These are phyloP conservation scores for Nepenthes gracilis DNA, from an alignment of 148 eudicot species.

Conservation along the genomic window DNA sequence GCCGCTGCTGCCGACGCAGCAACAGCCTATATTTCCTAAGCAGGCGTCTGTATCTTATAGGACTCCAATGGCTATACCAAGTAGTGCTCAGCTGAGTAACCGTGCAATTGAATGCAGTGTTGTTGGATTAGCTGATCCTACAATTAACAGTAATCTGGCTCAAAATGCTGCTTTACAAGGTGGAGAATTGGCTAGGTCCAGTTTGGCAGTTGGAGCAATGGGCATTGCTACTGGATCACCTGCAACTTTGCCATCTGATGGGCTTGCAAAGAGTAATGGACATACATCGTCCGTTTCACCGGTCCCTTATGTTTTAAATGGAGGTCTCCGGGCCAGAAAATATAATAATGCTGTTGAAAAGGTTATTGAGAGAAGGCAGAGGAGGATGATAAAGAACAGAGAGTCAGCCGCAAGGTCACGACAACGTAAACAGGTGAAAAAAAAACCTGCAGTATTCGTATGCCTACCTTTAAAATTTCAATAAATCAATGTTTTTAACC, in stretches of 20 bases:
- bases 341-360: conserved; percentile 50
- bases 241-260: conserved; percentile 57
- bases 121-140: conserved; percentile 34
- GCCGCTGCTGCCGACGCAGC: too few species aligned
- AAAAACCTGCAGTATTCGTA: too few species aligned
- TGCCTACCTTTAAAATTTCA: too few species aligned
- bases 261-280: conserved; percentile 69
- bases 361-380: conserved; percentile 88
- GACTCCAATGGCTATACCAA: conserved; percentile 34
- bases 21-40: conserved; percentile 40
- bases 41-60: conserved; percentile 45
- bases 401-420: conserved; percentile 97
- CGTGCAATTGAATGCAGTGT: conserved; percentile 45
- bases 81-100: conserved; percentile 33
- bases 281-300: conserved; percentile 75
- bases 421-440: conserved; percentile 84
- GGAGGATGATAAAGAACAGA: conserved; percentile 87
- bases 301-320: conserved; percentile 47
- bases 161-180: conserved; percentile 30
- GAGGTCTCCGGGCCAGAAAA: conserved; percentile 58
- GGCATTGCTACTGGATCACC: conserved; percentile 63
- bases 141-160: conserved; percentile 33
- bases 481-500: too few species aligned
- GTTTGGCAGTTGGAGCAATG: conserved; percentile 42
- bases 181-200: conserved; percentile 44